Evolutionary conservation across 371 early-diverging fungal species (phyloP), one percentile per base, ranked within the genome.

Genomic region (Coemansia sp.): DNA sequence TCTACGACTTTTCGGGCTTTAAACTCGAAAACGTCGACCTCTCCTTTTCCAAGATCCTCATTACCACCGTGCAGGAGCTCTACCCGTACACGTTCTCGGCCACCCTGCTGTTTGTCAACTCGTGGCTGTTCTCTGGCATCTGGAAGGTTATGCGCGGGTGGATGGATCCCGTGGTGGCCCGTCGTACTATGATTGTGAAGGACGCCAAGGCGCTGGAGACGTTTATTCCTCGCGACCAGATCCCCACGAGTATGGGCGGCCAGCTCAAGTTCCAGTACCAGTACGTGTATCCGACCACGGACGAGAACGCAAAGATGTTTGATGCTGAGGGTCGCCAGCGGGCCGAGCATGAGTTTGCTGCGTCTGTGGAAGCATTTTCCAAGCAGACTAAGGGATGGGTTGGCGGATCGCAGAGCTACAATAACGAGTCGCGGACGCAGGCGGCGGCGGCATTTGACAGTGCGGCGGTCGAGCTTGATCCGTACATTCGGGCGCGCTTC

Each of bases 121-220:
- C 94, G 30, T 88, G 90, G 85, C 82, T 93, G 49, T 94, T 93
- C 67, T 80, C 85, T 59, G 87, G 91, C 61, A 13, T 70, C 13
- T 78, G 78, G 78, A 69, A 47, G 41, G 43, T 90, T 64, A 85
- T 91, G 49, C 82, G 85, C 16, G 86, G 89, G 16, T 78, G 88
- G 76, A 77, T 94, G 35, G 95, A 94, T 74, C 94, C 95, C n/a
- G 88, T 89, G n/a, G 90, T 94, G 5, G 89, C 86, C 6, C 80
- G 84, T 70, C 93, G 94, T 79, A 85, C 94, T 63, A 64, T 73
- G 2, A 90, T 94, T 57, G 84, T 90, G 34, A 84, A 86, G 65
- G 75, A 74, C 14, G 53, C 80, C 13, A 64, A 80, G 2, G 83
- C 89, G 31, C 66, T 94, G 26, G 55, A 68, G 8, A 70, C 85